phyloP scores from a whole-genome alignment of 2,329 filamentous ascomycete genomes.

The Alternaria viburni region DNA sequence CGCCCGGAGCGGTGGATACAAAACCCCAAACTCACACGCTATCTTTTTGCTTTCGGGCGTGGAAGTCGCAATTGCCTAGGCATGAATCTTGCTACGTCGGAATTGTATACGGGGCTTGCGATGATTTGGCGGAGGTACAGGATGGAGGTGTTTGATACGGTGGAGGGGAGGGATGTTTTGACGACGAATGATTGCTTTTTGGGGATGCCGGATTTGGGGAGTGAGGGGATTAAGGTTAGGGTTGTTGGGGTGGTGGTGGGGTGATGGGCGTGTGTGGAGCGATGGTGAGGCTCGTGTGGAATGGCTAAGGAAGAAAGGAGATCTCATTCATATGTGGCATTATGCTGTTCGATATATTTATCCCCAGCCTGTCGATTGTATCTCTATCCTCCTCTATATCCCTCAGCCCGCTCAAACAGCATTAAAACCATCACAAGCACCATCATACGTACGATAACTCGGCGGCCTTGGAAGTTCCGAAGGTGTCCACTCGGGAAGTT shows the following conservation, averaged over 20 bases:
- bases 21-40: conserved; percentile 9
- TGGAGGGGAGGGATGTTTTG: conserved; percentile 16
- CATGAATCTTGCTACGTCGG: conserved; percentile 19
- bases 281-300: no score
- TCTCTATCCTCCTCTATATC: no score
- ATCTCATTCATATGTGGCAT: no score
- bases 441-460: neutral
- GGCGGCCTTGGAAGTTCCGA: neutral
- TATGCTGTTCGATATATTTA: no score
- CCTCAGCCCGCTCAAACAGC: neutral
- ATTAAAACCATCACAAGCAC: neutral
- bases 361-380: no score
- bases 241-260: neutral
- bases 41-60: conserved; percentile 14
- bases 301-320: no score
- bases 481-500: neutral
- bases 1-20: conserved; percentile 39
- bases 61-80: conserved; percentile 18
- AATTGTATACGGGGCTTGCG: conserved; percentile 15
- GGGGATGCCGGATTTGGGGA: conserved; percentile 17
- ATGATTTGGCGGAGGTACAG: conserved; percentile 8
- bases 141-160: conserved; percentile 15
- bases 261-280: neutral
- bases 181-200: conserved; percentile 21
- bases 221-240: conserved; percentile 12